Evolutionary conservation across 495 filamentous ascomycete species (phyloP), one percentile per base, ranked within the genome.

Genomic region (Cetradonia linearis): DNA sequence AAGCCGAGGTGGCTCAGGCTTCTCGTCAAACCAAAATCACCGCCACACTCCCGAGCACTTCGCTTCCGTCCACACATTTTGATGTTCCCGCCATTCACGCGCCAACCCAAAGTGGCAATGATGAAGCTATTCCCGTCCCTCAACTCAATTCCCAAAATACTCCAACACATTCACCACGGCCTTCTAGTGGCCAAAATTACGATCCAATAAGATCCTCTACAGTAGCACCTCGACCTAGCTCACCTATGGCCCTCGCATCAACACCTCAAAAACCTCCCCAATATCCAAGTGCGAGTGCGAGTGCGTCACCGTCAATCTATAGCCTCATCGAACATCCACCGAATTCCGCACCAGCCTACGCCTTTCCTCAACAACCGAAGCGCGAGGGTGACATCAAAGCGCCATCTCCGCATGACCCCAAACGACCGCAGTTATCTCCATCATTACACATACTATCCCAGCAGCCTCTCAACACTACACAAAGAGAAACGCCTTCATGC

Each of bases 291-390:
- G 87, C 89, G 23, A 92, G 87, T 69, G 86, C 87, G 20, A 93
- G 87, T 69, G 86, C 87, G 23, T 95, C 91, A 28, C 89, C 91
- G 9, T 89, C 91, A 0, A 95, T 96, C 62, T 84, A 89, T 23
- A 93, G 88, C 69, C 78, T 95, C 38, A 90, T 95, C 44, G 90
- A 96, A 62, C 88, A 88, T 9, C 83, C 86, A 72, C 58, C 71
- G 73, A 55, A 70, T 40, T 62, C 75, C 37, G 71, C 76, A 27
- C 78, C 80, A 3, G 74, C 75, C 25, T 50, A 62, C 36, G 10
- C 57, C 13, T 63, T 63, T 33, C 37, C 64, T 60, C 65, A 55
- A 59, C 53, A 61, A 52, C 30, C 47, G 10, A 66, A 63, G 33
- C 65, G 56, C 30, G 60, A 65, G 10, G 47, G 58, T 36, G 65